Percentiles rank a stretch among this genome's conserved stretches.
Evolutionary conservation across 2,329 filamentous ascomycete species (phyloP).

Genomic region (Pseudocercospora cruenta): DNA sequence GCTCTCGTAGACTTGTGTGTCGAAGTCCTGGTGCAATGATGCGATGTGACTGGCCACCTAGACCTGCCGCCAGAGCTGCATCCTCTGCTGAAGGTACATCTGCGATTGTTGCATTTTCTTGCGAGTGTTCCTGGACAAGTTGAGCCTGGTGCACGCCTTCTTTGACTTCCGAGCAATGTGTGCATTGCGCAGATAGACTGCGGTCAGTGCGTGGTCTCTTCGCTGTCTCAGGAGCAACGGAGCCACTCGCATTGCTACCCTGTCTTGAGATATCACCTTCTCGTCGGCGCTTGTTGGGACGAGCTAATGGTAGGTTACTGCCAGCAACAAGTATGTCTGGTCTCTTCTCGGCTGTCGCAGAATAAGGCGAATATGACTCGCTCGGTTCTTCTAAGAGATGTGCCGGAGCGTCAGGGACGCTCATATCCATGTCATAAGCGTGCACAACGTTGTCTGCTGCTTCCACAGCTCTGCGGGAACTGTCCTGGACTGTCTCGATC

Average conservation of each 20-base stretch:
- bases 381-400: constrained; percentile 34
- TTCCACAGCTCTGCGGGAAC: constrained; percentile 71
- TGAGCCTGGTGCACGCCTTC: constrained; percentile 37
- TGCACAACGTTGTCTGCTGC: constrained; percentile 76
- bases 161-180: constrained; percentile 28
- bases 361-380: constrained; percentile 33
- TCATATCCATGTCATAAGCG: constrained; percentile 75
- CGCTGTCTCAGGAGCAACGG: constrained; percentile 9
- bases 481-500: constrained; percentile 74
- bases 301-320: constrained; percentile 45
- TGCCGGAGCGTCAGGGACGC: constrained; percentile 66
- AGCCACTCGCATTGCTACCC: constrained; percentile 31
- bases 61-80: constrained; percentile 13
- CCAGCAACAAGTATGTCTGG: constrained; percentile 50
- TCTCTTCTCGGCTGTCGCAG: constrained; percentile 37
- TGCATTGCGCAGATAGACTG: constrained; percentile 17
- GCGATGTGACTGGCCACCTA: constrained; percentile 25
- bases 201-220: constrained; percentile 24
- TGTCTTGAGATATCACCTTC: constrained; percentile 34
- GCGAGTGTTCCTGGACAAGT: constrained; percentile 26
- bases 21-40: constrained; percentile 52
- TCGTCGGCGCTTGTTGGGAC: constrained; percentile 49
- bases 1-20: constrained; percentile 52
- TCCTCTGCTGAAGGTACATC: constrained; percentile 22
- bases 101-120: constrained; percentile 13